phyloP scores from a whole-genome alignment of 192 early-diverging fungal genomes.

The Backusella sp. region DNA sequence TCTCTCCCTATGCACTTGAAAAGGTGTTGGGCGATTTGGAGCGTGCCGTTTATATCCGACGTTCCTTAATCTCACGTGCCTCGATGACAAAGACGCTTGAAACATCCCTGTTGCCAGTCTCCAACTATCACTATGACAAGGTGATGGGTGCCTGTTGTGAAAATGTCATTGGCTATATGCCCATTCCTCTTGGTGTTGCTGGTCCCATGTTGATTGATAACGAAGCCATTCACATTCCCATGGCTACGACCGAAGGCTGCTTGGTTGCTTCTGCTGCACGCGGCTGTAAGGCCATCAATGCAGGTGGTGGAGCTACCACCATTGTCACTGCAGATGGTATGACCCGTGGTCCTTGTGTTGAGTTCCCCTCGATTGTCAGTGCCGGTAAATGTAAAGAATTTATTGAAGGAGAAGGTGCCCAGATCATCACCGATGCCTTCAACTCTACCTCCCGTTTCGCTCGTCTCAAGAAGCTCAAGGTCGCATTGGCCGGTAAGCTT shows the following conservation, averaged over 20 bases:
- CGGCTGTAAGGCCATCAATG: conserved; percentile 93
- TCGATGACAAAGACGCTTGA: conserved; percentile 66
- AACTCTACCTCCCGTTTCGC: conserved; percentile 90
- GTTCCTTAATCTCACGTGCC: conserved; percentile 73
- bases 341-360: conserved; percentile 93
- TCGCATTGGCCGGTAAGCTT: conserved; percentile 78
- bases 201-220: conserved; percentile 86
- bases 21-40: conserved; percentile 73
- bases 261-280: conserved; percentile 90
- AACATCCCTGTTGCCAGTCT: conserved; percentile 66
- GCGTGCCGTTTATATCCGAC: conserved; percentile 84
- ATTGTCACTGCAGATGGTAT: conserved; percentile 82
- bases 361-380: conserved; percentile 68
- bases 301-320: conserved; percentile 84
- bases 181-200: conserved; percentile 89
- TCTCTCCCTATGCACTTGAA: conserved; percentile 86
- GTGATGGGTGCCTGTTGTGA: conserved; percentile 93
- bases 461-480: conserved; percentile 76
- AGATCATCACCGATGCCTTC: conserved; percentile 71
- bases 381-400: conserved; percentile 71
- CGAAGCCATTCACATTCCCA: conserved; percentile 80
- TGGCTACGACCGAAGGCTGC: conserved; percentile 94
- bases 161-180: conserved; percentile 93
- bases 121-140: conserved; percentile 86
- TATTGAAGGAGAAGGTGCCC: conserved; percentile 64